Base-by-base conservation (phyloP, 306 rosid genomes). In the Cucumis melo region DNA sequence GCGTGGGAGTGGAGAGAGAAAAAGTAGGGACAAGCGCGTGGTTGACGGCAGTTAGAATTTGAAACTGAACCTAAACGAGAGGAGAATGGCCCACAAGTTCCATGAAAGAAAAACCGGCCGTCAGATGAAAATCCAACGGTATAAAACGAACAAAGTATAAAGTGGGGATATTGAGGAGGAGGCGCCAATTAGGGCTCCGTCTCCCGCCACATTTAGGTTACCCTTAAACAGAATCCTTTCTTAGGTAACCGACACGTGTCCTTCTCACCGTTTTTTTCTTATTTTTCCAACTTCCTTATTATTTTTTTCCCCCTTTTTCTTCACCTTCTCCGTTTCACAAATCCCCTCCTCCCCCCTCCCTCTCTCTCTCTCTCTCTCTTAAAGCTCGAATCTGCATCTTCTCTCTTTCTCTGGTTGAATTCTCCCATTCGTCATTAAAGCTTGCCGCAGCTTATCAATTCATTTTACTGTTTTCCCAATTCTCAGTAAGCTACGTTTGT, bases 151-250 rank as follows among this genome's bases (percentile, higher is more conserved):
- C 19, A 41, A 42, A 81, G 34, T 70, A 41, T 51, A 7, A 15
- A 8, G 17, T 72, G 41, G 67, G 58, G 70, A 62, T 55, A 10
- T 5, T 32, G 68, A 61, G 50, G 10, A 17, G 74, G 56, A 29
- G 70, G 76, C 76, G 79, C 68, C 15, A 19, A 76, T 46, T 53
- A 61, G 44, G 64, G 50, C 74, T 75, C 53, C 77, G n/a, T 82
- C 91, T 87, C 89, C 87, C 92, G 93, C 92, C 91, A 86, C 84
- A 79, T 83, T 83, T 57, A 59, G 16, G 15, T 48, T 51, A 82
- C 85, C 78, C 77, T 75, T 73, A 81, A 88, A 72, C 34, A 19
- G 87, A 64, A 57, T 56, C 54, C 9, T 75, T 10, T 20, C 48
- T 16, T 10, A 41, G 9, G 66, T 41, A 6, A 70, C 65, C 78